Base-by-base conservation (phyloP, 2,329 filamentous ascomycete genomes). In the Ilyonectria sp. region DNA sequence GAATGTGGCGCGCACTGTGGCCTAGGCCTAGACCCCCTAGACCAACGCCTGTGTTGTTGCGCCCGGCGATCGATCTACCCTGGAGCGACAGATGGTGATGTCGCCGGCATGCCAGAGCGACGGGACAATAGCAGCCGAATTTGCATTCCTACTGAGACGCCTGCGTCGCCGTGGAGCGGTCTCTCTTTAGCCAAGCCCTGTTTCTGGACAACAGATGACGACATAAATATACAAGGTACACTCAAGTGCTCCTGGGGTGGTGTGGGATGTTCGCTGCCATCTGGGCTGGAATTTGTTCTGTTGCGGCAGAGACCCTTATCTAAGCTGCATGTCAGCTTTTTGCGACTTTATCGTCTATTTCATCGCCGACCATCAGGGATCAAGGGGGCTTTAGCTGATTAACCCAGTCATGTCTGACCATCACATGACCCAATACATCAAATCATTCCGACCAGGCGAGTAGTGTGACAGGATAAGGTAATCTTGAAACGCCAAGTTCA, bases 81-180 rank as follows among this genome's bases (percentile, higher is more conserved):
- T 53, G 10, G 17, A 53, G 31, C 49, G 4, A 21, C 8, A 15
- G 31, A 8, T n/a, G 17, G n/a, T 9, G 6, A 21, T 33, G 9
- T 33, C 49, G 31, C 19, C 10, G 0, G 11, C 10, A 8, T 63
- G 54, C 68, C 62, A 55, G 56, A 62, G 59, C 64, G 70, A 71
- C 62, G 64, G 17, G 21, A 8, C 7, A 43, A 43, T 21, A 3
- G n/a, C 31, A 23, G n/a, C 10, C 10, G 11, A 8, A n/a, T 35
- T 11, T 13, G 11, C 31, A 53, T 35, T 53, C 31, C 50, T 23
- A 19, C 6, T 35, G n/a, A 52, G 10, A 21, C 29, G 6, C 31
- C 6, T 21, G 9, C 19, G 10, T 52, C 7, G 8, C 4, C 11
- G 33, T 46, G 26, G 35, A 54, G 53, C 59, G 37, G 59, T 21